phyloP scores from a whole-genome alignment of 1,284 basidiomycete genomes.

The Trichosporon sp. region DNA sequence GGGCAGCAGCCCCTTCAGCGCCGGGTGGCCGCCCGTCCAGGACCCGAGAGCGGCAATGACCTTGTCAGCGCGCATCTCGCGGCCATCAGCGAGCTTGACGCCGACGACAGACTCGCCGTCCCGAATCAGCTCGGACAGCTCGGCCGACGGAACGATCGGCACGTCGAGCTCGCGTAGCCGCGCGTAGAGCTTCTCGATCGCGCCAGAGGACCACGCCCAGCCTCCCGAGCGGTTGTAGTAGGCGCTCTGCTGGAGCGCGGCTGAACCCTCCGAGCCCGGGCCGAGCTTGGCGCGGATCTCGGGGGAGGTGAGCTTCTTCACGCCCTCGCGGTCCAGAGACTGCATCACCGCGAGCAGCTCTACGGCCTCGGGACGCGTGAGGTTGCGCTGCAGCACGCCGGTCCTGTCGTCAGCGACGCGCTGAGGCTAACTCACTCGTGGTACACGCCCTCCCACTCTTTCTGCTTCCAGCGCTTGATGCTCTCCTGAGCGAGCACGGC shows the following conservation, averaged over 20 bases:
- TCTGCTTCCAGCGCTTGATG: slow-evolving; percentile 68
- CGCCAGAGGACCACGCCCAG: slow-evolving; percentile 75
- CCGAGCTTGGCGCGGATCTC: background rate
- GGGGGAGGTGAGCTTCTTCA: background rate
- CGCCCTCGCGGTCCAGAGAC: background rate
- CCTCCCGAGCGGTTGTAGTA: slow-evolving; percentile 76
- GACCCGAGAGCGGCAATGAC: slow-evolving; percentile 37
- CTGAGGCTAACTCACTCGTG: slow-evolving; percentile 64
- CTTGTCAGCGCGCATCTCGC: slow-evolving; percentile 37
- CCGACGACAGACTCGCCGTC: background rate
- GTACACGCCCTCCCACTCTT: slow-evolving; percentile 70
- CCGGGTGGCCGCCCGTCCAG: slow-evolving; percentile 37
- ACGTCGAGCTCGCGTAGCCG: slow-evolving; percentile 65
- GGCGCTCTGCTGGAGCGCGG: slow-evolving; percentile 35
- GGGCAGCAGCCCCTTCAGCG: slow-evolving; percentile 37
- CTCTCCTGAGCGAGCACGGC: slow-evolving; percentile 70
- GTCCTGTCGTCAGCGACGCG: background rate
- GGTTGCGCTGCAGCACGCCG: background rate
- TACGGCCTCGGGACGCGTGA: background rate
- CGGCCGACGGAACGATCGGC: slow-evolving; percentile 63
- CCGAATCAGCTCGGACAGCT: slow-evolving; percentile 22
- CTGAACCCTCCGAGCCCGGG: background rate
- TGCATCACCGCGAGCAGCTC: background rate
- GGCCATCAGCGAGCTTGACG: slow-evolving; percentile 41
- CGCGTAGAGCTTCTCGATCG: slow-evolving; percentile 63